Conservation (phyloP, 352 stramenopile species). For the Paralagenidium karlingii region DNA sequence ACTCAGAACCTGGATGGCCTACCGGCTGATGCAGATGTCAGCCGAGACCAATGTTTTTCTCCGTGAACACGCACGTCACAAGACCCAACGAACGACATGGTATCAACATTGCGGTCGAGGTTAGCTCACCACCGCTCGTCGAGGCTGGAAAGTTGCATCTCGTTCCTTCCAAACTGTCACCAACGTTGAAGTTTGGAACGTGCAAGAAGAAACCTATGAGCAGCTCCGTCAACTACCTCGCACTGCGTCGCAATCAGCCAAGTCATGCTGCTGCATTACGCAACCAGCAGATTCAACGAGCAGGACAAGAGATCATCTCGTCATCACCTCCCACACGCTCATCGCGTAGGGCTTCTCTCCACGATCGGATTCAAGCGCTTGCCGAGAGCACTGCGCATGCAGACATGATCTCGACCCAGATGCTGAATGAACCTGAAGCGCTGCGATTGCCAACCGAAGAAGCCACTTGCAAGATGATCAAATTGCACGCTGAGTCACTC, state of each 20-base stretch:
- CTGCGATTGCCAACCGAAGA: slow-evolving; percentile 1
- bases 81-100: no score
- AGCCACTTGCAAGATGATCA: slow-evolving; percentile 7
- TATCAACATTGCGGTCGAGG: no score
- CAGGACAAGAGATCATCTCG: slow-evolving; percentile 32
- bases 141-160: no score
- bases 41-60: no score
- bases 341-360: neutral
- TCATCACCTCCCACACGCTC: slow-evolving; percentile 7
- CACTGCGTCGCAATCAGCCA: slow-evolving; percentile 37
- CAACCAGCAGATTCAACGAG: slow-evolving; percentile 26
- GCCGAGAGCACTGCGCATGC: slow-evolving; percentile 2
- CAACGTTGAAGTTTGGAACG: no score
- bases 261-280: slow-evolving; percentile 29
- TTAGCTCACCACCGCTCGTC: no score
- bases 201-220: no score
- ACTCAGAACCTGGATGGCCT: no score
- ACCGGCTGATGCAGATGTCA: no score
- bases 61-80: no score
- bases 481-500: slow-evolving; percentile 8
- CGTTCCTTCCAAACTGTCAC: no score
- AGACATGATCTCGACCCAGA: neutral
- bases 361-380: slow-evolving; percentile 1
- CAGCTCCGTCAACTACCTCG: slow-evolving; percentile 68
- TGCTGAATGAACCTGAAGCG: slow-evolving; percentile 4